phyloP scores from a whole-genome alignment of 1,139 yeast genomes.

The Sugiyamaella xylanicola region DNA sequence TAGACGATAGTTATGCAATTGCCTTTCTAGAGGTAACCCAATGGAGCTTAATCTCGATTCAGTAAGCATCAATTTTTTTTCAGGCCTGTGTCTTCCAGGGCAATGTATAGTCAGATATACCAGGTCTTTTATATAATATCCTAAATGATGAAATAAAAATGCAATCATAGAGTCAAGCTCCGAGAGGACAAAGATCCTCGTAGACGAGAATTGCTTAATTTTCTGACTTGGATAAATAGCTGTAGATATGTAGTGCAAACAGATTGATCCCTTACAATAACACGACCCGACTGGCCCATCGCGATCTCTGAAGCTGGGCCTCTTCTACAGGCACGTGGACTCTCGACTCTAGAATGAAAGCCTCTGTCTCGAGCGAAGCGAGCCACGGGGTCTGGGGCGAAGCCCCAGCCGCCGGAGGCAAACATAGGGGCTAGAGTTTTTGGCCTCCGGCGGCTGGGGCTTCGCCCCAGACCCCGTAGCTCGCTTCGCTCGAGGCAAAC shows the following conservation, averaged over 20 bases:
- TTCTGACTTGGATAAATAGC: constrained; percentile 22
- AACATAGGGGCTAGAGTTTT: no score
- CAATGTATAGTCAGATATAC: constrained; percentile 72
- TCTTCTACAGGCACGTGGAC: no score
- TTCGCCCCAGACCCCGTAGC: no score
- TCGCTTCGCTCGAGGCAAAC: no score
- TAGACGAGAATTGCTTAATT: constrained; percentile 53
- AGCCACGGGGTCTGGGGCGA: no score
- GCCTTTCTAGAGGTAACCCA: constrained; percentile 61
- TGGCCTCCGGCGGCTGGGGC: no score
- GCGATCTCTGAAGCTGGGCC: no score
- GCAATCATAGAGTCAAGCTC: constrained; percentile 96
- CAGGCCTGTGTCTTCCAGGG: constrained; percentile 40
- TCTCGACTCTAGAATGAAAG: no score
- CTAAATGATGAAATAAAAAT: constrained; percentile 72
- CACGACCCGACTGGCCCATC: no score
- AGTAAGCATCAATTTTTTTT: constrained; percentile 40
- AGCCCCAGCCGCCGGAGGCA: no score
- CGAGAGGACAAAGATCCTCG: constrained; percentile 48
- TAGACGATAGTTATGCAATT: constrained; percentile 83
- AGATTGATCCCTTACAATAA: no score
- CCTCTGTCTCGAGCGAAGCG: no score
- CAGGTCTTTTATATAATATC: constrained; percentile 46
- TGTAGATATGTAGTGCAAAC: constrained; percentile 3
- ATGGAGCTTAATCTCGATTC: constrained; percentile 78